Percentiles rank a stretch among this genome's conserved stretches.
phyloP scores from a whole-genome alignment of 108 stramenopile genomes.

The Nitzschia sp. region DNA sequence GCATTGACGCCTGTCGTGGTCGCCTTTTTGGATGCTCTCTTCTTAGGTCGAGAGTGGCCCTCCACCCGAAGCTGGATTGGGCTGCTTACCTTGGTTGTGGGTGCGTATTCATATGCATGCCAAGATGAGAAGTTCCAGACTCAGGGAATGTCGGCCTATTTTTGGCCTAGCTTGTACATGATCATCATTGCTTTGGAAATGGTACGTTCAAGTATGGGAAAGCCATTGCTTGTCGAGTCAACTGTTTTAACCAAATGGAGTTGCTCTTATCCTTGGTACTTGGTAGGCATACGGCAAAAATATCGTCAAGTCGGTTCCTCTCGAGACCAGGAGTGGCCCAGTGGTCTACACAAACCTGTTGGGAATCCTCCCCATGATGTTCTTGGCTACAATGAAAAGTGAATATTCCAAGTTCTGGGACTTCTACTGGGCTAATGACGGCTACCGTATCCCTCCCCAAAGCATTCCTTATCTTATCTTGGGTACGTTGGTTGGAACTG shows the following conservation, averaged over 20 bases:
- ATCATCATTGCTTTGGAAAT: constrained; percentile 82
- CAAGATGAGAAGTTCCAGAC: constrained; percentile 72
- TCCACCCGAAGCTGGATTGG: constrained; percentile 59
- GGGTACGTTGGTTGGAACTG: constrained; percentile 79
- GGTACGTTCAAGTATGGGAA: constrained; percentile 26
- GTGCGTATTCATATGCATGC: constrained; percentile 79
- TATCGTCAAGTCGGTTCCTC: constrained; percentile 68
- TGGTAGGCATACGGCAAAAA: constrained; percentile 84
- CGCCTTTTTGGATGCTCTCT: constrained; percentile 75
- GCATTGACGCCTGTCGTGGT: constrained; percentile 83
- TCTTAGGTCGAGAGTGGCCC: constrained; percentile 86
- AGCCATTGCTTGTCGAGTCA: too few relatives aligned
- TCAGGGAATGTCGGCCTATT: constrained; percentile 56
- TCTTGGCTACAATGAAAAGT: constrained; percentile 65
- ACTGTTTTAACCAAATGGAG: too few relatives aligned
- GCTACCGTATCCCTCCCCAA: constrained; percentile 36
- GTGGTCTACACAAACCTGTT: constrained; percentile 89
- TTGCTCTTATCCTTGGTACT: not conserved
- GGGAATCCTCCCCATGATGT: constrained; percentile 78
- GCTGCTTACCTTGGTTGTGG: constrained; percentile 58
- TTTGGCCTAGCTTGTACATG: constrained; percentile 74
- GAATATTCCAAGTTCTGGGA: constrained; percentile 59
- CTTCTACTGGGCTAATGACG: constrained; percentile 21
- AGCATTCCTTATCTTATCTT: constrained; percentile 50
- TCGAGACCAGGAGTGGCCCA: constrained; percentile 79